Evolutionary conservation across 768 basidiomycete species (phyloP), one percentile per base, ranked within the genome.

Genomic region (Pleurotus djamor): DNA sequence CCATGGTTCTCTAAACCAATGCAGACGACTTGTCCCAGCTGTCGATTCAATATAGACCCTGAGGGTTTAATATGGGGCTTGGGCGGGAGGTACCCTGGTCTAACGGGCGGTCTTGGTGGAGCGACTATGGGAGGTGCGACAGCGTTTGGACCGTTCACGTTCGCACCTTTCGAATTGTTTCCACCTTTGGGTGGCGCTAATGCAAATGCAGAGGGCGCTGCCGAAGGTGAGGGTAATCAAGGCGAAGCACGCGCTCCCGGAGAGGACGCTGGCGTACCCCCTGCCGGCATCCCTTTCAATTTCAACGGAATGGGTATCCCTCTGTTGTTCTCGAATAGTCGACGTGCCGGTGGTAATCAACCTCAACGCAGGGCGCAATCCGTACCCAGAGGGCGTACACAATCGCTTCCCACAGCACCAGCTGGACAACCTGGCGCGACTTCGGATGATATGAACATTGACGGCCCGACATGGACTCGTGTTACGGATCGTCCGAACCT

Each of bases 11-110:
- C 91, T 3, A 78, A 88, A 59, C 88, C 90, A 9, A 80, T 78
- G 45, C 88, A 89, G 63, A 92, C 91, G 16, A 92, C 91, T 1
- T 93, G 91, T 64, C 91, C 91, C 0, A 89, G 89, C 0, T 93
- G 91, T 71, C 76, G 91, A 62, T 93, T 93, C 65, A 86, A 93
- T 63, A 83, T 93, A 57, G 91, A 93, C 66, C 91, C 91, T 0
- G 86, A 91, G 58, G 86, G 86, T 59, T 70, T 92, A 48, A 91
- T 89, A 0, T 84, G 76, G 55, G 70, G 69, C 10, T 67, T 72
- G 13, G 61, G 70, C 16, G 62, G 71, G 32, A 65, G 65, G 48
- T 62, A 37, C 50, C 59, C 62, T 5, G 58, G 45, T 21, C 16
- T 21, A 41, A 60, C 33, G 36, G 63, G 44, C 16, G 32, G 38